A percentile compares a stretch with the other conserved stretches of the same genome.
Evolutionary conservation across 805 yeast genomes (phyloP).

Genomic region (Candida fluviatilis): DNA sequence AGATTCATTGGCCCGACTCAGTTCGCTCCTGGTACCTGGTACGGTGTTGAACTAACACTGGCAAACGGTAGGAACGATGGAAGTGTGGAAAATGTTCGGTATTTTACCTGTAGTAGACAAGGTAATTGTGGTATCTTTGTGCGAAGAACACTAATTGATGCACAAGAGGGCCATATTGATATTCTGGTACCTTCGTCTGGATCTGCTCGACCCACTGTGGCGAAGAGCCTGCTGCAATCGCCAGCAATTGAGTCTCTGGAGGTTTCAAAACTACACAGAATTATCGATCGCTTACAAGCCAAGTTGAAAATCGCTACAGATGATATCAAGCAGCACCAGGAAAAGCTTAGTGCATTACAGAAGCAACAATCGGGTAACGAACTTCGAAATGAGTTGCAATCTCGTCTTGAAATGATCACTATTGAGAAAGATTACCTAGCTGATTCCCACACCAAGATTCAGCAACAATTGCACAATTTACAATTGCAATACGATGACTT

Average conservation of each 20-base stretch:
- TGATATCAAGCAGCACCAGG: slow-evolving; percentile 19
- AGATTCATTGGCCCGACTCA: slow-evolving; percentile 49
- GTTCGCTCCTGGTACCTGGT: slow-evolving; percentile 57
- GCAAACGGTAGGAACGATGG: slow-evolving; percentile 49
- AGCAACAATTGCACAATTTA: slow-evolving; percentile 19
- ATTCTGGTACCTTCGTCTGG: not conserved
- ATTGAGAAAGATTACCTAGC: slow-evolving; percentile 45
- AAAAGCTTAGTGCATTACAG: slow-evolving; percentile 14
- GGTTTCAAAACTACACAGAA: slow-evolving; percentile 4
- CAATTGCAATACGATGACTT: slow-evolving; percentile 26
- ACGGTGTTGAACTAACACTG: slow-evolving; percentile 43
- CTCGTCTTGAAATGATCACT: slow-evolving; percentile 21
- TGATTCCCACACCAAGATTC: slow-evolving; percentile 28
- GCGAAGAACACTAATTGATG: slow-evolving; percentile 16
- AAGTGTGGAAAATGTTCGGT: slow-evolving; percentile 37
- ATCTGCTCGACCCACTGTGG: not conserved
- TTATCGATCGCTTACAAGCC: slow-evolving; percentile 39
- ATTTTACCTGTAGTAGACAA: slow-evolving; percentile 34
- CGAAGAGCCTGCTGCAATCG: too few species aligned
- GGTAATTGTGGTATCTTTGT: slow-evolving; percentile 48
- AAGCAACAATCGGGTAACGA: slow-evolving; percentile 4
- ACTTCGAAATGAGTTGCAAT: slow-evolving; percentile 13
- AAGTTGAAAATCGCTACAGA: slow-evolving; percentile 36
- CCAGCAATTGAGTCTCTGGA: not conserved
- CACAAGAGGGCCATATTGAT: too few species aligned